Evolutionary conservation across 2,329 filamentous ascomycete genomes (phyloP).

Genomic region (Penicillium sp.): DNA sequence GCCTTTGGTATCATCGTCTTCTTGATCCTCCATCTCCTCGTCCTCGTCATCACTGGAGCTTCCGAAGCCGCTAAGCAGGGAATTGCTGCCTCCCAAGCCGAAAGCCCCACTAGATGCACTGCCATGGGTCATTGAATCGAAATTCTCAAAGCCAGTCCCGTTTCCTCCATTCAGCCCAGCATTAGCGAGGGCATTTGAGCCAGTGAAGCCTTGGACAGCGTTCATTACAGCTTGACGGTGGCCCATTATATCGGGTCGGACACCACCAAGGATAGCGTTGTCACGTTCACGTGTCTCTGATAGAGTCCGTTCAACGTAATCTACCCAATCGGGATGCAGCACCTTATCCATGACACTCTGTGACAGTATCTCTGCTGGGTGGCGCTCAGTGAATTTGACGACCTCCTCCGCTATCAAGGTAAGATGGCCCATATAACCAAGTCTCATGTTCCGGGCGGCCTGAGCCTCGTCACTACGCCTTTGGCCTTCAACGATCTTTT

Average conservation of each 20-base stretch:
- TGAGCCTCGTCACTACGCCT: constrained; percentile 82
- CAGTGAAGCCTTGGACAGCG: constrained; percentile 56
- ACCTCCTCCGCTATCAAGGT: constrained; percentile 97
- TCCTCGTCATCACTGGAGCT: constrained; percentile 96
- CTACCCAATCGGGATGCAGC: constrained; percentile 84
- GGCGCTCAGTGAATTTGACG: constrained; percentile 94
- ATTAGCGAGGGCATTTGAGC: constrained; percentile 69
- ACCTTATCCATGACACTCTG: constrained; percentile 82
- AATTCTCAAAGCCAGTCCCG: constrained; percentile 49
- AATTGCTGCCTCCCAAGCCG: constrained; percentile 60
- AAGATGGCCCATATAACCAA: constrained; percentile 97
- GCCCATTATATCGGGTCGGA: constrained; percentile 84
- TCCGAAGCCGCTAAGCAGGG: constrained; percentile 83
- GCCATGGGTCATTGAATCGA: constrained; percentile 65
- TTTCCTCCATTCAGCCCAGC: constrained; percentile 71
- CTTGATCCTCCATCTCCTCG: constrained; percentile 71
- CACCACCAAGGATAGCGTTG: constrained; percentile 95
- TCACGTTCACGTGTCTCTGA: constrained; percentile 93
- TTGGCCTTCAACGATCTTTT: constrained; percentile 88
- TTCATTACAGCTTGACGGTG: constrained; percentile 67
- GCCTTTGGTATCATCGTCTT: constrained; percentile 58
- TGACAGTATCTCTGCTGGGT: constrained; percentile 82
- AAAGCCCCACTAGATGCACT: constrained; percentile 68
- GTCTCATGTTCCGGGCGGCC: constrained; percentile 75
- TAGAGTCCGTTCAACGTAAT: constrained; percentile 88